Percentiles rank a stretch among this genome's conserved stretches.
phyloP scores from a whole-genome alignment of 352 stramenopile genomes.

The Phytophthora podocarpi region DNA sequence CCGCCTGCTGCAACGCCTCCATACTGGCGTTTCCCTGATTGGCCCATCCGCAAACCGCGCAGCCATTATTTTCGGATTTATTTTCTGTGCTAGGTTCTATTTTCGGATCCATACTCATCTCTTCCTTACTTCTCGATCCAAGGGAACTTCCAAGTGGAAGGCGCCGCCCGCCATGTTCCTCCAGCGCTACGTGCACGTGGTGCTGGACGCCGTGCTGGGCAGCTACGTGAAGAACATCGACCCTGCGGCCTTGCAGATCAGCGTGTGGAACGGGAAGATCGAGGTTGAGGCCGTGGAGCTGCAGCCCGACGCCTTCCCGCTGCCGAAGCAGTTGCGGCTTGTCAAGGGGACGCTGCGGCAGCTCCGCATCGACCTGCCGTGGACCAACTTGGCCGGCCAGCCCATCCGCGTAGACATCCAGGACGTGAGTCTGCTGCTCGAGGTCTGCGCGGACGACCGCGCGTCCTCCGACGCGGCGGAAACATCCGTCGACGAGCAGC shows the following conservation, averaged over 20 bases:
- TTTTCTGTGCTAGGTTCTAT: no score
- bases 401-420: slow-evolving; percentile 81
- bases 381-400: slow-evolving; percentile 72
- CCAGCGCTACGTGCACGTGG: slow-evolving; percentile 84
- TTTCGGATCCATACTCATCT: neutral
- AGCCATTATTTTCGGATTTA: no score
- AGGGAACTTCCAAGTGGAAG: no score
- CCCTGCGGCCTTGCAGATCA: slow-evolving; percentile 83
- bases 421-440: slow-evolving; percentile 74
- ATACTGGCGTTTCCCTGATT: no score
- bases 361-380: slow-evolving; percentile 77
- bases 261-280: slow-evolving; percentile 87
- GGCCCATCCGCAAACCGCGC: no score
- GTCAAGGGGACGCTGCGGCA: slow-evolving; percentile 81
- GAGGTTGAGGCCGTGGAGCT: slow-evolving; percentile 84
- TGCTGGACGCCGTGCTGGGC: slow-evolving; percentile 83
- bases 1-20: slow-evolving; percentile 49
- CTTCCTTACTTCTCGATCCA: no score
- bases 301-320: slow-evolving; percentile 68
- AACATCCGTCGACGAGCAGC: slow-evolving; percentile 22
- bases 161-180: slow-evolving; percentile 77
- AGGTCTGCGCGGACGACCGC: slow-evolving; percentile 48
- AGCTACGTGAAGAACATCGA: slow-evolving; percentile 90
- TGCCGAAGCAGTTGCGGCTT: slow-evolving; percentile 69
- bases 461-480: slow-evolving; percentile 5